Percentiles rank a stretch among this genome's conserved stretches.
phyloP scores from a whole-genome alignment of 441 rosid species.

The Cnidoscolus chayamansa region DNA sequence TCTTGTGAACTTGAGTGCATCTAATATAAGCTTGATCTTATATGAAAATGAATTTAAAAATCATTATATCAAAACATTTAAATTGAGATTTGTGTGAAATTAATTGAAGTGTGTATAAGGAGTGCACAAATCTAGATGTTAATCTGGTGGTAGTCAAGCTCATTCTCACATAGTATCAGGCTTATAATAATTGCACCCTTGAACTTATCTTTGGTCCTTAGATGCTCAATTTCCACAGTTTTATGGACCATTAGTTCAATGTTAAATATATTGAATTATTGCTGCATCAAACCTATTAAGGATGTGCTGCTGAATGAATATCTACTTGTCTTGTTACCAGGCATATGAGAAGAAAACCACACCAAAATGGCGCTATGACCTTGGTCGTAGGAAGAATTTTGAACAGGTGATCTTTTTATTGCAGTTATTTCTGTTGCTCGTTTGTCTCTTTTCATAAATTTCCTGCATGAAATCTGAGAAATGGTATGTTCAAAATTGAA shows the following conservation, averaged over 20 bases:
- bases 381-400: conserved; percentile 69
- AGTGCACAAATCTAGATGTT: no score
- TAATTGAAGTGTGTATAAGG: no score
- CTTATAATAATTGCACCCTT: not conserved
- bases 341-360: conserved; percentile 85
- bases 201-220: not conserved
- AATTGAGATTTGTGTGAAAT: no score
- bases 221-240: not conserved
- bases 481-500: not conserved
- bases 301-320: conserved; percentile 6
- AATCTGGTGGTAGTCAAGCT: no score
- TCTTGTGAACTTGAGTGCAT: no score
- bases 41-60: no score
- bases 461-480: conserved; percentile 7
- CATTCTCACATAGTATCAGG: no score
- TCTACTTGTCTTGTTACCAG: conserved; percentile 36
- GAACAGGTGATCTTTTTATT: conserved; percentile 53
- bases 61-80: no score
- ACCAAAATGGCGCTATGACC: conserved; percentile 83
- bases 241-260: not conserved
- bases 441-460: conserved; percentile 1
- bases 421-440: conserved; percentile 10
- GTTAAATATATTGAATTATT: not conserved
- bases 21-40: no score
- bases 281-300: not conserved